Percentiles rank a stretch among this genome's conserved stretches.
Evolutionary conservation across 2,329 filamentous ascomycete genomes (phyloP).

Genomic region (Hypoxylon sp.): DNA sequence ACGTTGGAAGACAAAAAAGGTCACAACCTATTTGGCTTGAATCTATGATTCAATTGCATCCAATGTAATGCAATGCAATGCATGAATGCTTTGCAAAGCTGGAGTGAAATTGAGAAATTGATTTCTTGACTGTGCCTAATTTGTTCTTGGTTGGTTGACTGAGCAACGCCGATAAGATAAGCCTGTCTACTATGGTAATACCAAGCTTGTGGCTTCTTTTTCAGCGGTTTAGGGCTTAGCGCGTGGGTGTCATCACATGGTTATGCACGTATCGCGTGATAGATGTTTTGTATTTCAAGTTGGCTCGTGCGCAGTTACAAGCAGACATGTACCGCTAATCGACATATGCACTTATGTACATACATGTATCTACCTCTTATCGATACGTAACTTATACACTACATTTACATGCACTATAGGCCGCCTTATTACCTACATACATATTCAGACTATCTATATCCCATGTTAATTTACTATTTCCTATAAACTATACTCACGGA

Average conservation of each 20-base stretch:
- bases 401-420: too few species aligned
- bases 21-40: conserved; percentile 15
- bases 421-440: too few species aligned
- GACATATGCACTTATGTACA: too few species aligned
- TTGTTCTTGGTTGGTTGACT: conserved; percentile 28
- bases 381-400: too few species aligned
- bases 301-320: not conserved
- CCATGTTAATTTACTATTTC: not conserved
- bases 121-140: conserved; percentile 23
- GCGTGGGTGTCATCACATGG: not conserved
- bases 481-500: not conserved
- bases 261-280: not conserved
- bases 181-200: not conserved
- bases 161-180: conserved; percentile 27
- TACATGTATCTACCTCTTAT: too few species aligned
- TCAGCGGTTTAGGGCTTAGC: conserved; percentile 16
- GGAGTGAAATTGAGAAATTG: conserved; percentile 18
- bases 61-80: not conserved
- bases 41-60: conserved; percentile 4
- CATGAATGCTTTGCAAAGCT: not conserved
- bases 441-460: not conserved
- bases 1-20: not conserved
- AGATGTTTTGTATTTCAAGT: not conserved
- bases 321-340: not conserved
- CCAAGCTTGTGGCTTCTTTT: not conserved